Percentiles rank a stretch among this genome's conserved stretches.
Evolutionary conservation across 2,329 filamentous ascomycete species (phyloP).

Genomic region (Tolypocladium endophyticum): DNA sequence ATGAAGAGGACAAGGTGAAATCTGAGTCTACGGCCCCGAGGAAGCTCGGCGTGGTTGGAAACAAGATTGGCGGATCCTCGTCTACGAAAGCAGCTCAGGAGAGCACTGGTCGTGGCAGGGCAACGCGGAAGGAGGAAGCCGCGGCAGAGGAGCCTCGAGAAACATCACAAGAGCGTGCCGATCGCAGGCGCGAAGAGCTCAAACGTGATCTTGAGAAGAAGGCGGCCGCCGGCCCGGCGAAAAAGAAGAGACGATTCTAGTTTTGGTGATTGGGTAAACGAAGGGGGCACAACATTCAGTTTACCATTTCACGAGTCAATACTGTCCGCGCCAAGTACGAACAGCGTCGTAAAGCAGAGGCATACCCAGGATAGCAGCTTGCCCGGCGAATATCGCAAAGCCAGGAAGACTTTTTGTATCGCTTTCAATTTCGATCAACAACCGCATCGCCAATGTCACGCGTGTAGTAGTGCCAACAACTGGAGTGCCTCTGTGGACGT

Average conservation of each 20-base stretch:
- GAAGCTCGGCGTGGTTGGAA: conserved; percentile 25
- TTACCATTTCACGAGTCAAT: background rate
- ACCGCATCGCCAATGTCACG: background rate
- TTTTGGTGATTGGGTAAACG: background rate
- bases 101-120: conserved; percentile 11
- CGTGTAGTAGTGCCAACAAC: background rate
- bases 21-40: conserved; percentile 4
- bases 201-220: conserved; percentile 39
- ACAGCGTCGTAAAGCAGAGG: background rate
- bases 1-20: background rate
- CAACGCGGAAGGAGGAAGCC: conserved; percentile 10
- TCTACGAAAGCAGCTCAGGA: conserved; percentile 2
- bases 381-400: background rate
- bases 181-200: conserved; percentile 39
- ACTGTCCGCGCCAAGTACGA: background rate
- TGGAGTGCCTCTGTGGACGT: background rate
- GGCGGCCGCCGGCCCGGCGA: conserved; percentile 36
- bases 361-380: background rate
- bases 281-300: background rate
- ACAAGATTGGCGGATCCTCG: conserved; percentile 8
- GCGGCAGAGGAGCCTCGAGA: conserved; percentile 23
- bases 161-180: conserved; percentile 34
- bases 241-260: conserved; percentile 47
- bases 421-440: background rate
- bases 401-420: background rate